Conservation (phyloP, 768 basidiomycete species). For the Holtermannia corniformis region DNA sequence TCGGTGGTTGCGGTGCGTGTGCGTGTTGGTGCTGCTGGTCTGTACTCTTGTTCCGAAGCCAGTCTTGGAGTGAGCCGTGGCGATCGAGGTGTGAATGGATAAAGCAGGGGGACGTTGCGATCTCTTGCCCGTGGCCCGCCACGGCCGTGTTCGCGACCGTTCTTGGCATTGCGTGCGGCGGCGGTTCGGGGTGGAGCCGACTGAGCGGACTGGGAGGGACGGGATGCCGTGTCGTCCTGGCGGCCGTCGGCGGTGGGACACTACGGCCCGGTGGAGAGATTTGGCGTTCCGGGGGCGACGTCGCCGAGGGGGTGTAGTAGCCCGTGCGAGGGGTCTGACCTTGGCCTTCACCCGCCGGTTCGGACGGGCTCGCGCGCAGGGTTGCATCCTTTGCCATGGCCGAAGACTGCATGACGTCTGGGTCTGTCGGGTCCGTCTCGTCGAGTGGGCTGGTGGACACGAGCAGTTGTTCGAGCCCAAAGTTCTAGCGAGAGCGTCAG, state of each 20-base stretch:
- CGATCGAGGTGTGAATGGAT: constrained; percentile 86
- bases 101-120: constrained; percentile 64
- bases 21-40: background rate
- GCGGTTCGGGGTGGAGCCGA: background rate
- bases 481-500: background rate
- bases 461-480: background rate
- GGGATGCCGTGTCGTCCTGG: background rate
- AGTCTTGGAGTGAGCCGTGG: constrained; percentile 65
- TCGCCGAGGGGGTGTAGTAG: background rate
- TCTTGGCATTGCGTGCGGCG: background rate
- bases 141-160: too few relatives aligned
- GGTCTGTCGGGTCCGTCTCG: background rate
- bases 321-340: background rate
- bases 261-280: background rate
- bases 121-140: constrained; percentile 1
- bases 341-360: background rate
- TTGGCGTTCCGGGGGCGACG: background rate
- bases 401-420: too few relatives aligned
- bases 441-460: background rate
- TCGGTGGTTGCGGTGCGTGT: background rate
- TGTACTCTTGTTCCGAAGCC: constrained; percentile 49
- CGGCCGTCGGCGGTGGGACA: background rate
- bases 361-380: background rate
- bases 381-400: background rate
- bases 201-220: background rate